Percentiles rank a stretch among this genome's conserved stretches.
These are phyloP conservation scores for Leucocoprinus birnbaumii DNA, from an alignment of 768 basidiomycete genomes.

Conservation along the genomic window DNA sequence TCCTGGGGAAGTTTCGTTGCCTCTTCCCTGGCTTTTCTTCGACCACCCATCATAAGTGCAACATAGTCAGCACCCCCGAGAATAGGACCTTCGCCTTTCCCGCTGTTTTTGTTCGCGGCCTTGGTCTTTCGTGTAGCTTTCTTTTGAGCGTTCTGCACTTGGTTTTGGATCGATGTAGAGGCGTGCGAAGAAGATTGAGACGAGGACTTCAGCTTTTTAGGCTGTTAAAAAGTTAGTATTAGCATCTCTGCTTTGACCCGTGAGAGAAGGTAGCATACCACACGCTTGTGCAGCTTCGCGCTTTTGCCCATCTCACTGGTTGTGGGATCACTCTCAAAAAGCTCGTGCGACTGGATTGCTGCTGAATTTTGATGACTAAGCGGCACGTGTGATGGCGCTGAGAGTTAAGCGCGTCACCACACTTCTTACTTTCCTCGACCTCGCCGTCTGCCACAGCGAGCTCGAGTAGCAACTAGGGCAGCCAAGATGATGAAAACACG, in stretches of 20 bases:
- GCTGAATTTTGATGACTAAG: conserved; percentile 25
- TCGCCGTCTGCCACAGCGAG: conserved; percentile 34
- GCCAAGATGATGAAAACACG: conserved; percentile 48
- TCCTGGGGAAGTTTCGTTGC: conserved; percentile 54
- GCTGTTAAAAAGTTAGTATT: conserved; percentile 16
- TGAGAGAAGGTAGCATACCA: conserved; percentile 35
- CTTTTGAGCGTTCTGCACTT: conserved; percentile 46
- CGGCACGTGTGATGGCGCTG: conserved; percentile 25
- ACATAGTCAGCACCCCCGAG: conserved; percentile 80
- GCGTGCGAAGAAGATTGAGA: conserved; percentile 14
- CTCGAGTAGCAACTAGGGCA: conserved; percentile 18
- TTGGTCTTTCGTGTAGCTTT: conserved; percentile 47
- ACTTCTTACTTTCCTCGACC: conserved; percentile 22
- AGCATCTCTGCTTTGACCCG: no score
- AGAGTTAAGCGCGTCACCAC: conserved; percentile 6
- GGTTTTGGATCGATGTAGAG: conserved; percentile 25
- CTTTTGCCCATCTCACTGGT: conserved; percentile 54
- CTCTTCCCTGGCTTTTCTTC: conserved; percentile 64
- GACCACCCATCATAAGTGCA: conserved; percentile 65
- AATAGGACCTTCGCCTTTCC: conserved; percentile 37
- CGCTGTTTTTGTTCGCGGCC: conserved; percentile 20
- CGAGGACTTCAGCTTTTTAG: conserved; percentile 37
- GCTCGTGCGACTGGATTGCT: no score
- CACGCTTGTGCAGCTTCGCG: conserved; percentile 63
- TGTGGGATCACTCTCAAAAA: not conserved